Percentiles rank a stretch among this genome's conserved stretches.
Conservation (phyloP, 2,329 filamentous ascomycete genomes). For the Emydomyces testavorans region DNA sequence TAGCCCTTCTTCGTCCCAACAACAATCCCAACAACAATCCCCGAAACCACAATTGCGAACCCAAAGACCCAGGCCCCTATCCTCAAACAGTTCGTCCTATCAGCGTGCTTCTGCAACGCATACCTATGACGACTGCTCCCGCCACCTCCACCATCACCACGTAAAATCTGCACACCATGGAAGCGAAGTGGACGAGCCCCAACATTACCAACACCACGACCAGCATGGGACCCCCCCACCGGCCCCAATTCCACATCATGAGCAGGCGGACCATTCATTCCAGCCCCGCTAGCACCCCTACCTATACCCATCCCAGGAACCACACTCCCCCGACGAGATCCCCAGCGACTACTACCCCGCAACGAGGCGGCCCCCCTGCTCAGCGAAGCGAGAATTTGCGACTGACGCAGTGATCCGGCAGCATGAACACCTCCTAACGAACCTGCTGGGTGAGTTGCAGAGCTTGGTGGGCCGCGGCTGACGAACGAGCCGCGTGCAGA, state of each 20-base stretch:
- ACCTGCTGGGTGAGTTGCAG: not conserved
- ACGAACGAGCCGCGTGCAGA: not conserved
- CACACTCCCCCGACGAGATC: not conserved
- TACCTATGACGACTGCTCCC: not conserved
- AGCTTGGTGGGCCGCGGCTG: not conserved
- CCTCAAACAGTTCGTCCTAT: not conserved
- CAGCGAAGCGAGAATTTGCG: too few relatives aligned
- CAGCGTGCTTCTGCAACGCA: not conserved
- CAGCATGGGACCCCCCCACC: too few relatives aligned
- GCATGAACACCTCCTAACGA: not conserved
- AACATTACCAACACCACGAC: not conserved
- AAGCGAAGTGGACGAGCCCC: not conserved
- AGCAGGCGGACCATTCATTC: not conserved
- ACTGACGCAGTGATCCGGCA: not conserved
- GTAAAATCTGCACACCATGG: not conserved
- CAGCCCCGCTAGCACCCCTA: not conserved
- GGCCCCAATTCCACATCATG: too few relatives aligned
- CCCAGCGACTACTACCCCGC: too few relatives aligned
- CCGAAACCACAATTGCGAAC: not conserved
- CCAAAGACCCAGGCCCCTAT: not conserved
- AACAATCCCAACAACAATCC: conserved; percentile 5
- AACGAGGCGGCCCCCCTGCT: too few relatives aligned
- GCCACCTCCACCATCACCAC: not conserved
- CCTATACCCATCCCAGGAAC: not conserved
- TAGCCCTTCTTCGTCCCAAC: conserved; percentile 1